A percentile compares a stretch with the other conserved stretches of the same genome.
Conservation (phyloP, 345 rosid species). For the Lenwebbia sp. region DNA sequence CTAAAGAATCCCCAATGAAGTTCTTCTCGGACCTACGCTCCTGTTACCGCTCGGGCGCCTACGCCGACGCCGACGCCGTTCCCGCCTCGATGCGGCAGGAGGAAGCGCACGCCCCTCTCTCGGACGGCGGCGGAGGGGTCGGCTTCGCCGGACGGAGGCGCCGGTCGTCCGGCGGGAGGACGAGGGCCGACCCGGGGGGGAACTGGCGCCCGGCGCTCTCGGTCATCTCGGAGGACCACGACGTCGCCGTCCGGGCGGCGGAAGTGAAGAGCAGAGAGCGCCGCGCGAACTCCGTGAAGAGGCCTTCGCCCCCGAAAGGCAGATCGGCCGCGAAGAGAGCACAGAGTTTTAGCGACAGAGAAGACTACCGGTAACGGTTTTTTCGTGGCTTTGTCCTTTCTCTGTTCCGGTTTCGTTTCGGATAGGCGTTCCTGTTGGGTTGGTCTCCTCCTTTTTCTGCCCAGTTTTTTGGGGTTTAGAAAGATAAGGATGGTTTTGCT, state of each 20-base stretch:
- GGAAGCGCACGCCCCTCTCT: neutral
- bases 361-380: neutral
- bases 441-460: neutral
- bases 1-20: slow-evolving; percentile 5
- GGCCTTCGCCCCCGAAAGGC: slow-evolving; percentile 2
- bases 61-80: neutral
- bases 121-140: neutral
- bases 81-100: neutral
- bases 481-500: neutral
- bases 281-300: neutral
- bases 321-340: neutral
- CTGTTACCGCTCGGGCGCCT: neutral
- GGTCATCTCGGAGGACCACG: slow-evolving; percentile 12
- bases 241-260: neutral
- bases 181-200: neutral
- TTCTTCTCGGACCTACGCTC: slow-evolving; percentile 8
- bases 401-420: neutral
- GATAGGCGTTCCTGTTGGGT: neutral
- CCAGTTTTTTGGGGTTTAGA: neutral
- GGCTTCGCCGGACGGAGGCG: neutral
- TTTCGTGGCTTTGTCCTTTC: neutral
- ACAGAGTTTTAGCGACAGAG: neutral
- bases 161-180: neutral
- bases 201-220: slow-evolving; percentile 20
- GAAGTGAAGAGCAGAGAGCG: neutral